Percentiles rank a stretch among this genome's conserved stretches.
phyloP scores from a whole-genome alignment of 169 alveolate genomes.

The Plasmodium fragile region DNA sequence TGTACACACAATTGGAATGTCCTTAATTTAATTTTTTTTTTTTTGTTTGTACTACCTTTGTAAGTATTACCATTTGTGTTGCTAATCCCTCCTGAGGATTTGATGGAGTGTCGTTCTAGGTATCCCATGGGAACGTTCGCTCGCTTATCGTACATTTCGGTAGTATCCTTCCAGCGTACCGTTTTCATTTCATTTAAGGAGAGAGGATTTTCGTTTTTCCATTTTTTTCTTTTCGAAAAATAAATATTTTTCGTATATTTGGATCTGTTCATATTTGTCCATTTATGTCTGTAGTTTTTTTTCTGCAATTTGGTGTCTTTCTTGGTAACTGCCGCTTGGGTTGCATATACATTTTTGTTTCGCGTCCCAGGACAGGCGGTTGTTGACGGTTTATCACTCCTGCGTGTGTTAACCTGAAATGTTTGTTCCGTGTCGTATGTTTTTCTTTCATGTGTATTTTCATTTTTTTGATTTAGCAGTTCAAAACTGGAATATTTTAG shows the following conservation, averaged over 20 bases:
- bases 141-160: neutral
- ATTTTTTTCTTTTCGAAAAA: conserved; percentile 11
- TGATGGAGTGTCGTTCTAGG: neutral
- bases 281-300: neutral
- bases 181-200: neutral
- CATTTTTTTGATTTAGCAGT: neutral
- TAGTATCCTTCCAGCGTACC: neutral
- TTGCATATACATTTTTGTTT: neutral
- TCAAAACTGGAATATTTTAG: neutral
- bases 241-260: neutral
- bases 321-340: neutral
- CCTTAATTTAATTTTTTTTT: neutral
- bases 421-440: neutral
- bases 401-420: neutral
- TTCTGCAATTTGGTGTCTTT: neutral
- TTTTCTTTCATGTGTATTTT: neutral
- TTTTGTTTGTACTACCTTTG: neutral
- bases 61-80: neutral
- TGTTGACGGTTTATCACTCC: neutral
- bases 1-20: neutral
- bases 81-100: neutral
- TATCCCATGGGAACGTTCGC: neutral
- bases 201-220: conserved; percentile 8
- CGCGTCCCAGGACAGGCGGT: neutral
- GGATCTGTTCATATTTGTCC: neutral